Evolutionary conservation across 2,329 filamentous ascomycete species (phyloP).

Genomic region (Stachybotrys chartarum): DNA sequence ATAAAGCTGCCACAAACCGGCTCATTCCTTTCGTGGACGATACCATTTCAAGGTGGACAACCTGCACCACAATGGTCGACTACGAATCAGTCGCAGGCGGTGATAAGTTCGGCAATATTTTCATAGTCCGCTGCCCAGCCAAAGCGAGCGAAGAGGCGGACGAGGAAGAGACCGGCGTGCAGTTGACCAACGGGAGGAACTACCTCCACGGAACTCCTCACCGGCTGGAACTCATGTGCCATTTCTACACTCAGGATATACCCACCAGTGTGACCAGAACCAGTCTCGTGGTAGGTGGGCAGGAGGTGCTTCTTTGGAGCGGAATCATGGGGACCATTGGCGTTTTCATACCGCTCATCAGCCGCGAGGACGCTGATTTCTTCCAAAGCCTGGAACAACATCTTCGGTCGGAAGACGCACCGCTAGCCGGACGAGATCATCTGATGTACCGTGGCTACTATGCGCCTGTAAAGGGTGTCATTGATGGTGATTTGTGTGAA

Average conservation of each 20-base stretch:
- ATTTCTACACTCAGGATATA: conserved; percentile 88
- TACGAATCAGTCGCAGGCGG: conserved; percentile 93
- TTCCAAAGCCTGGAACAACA: conserved; percentile 92
- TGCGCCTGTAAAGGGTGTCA: conserved; percentile 89
- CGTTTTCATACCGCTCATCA: conserved; percentile 84
- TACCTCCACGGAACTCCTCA: conserved; percentile 89
- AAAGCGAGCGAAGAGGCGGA: conserved; percentile 87
- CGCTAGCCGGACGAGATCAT: conserved; percentile 86
- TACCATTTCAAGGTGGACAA: conserved; percentile 82
- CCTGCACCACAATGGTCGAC: conserved; percentile 87
- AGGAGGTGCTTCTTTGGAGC: conserved; percentile 87
- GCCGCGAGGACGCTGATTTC: conserved; percentile 92
- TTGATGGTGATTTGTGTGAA: conserved; percentile 96
- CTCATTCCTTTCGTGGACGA: conserved; percentile 93
- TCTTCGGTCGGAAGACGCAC: conserved; percentile 77
- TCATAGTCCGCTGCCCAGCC: conserved; percentile 79
- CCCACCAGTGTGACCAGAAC: conserved; percentile 87
- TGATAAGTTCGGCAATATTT: conserved; percentile 97
- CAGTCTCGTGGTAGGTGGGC: conserved; percentile 80
- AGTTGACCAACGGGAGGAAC: conserved; percentile 81
- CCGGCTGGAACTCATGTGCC: conserved; percentile 75
- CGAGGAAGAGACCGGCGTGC: conserved; percentile 82
- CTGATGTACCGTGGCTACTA: conserved; percentile 95
- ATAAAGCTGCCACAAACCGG: conserved; percentile 86
- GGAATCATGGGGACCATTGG: conserved; percentile 93